Base-by-base conservation (phyloP, 2,329 filamentous ascomycete species). In the Calonectria montana region DNA sequence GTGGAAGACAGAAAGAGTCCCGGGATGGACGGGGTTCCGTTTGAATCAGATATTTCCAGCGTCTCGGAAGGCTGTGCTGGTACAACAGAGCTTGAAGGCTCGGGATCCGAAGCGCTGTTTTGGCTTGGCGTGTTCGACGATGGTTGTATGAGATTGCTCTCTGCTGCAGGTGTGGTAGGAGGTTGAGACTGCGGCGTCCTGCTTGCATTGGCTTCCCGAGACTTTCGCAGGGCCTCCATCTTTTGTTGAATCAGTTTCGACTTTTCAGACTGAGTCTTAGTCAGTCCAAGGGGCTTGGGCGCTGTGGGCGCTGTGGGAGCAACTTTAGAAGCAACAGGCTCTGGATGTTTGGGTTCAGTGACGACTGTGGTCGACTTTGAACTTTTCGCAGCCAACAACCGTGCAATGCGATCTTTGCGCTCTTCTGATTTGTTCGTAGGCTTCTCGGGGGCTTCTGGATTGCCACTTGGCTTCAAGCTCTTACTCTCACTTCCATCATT, bases 371-470 rank as follows among this genome's bases (percentile, higher is more conserved):
- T 50, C 67, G 78, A 64, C 39, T 92, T 93, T 39, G 90, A 89
- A 64, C 88, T 89, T 81, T 94, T 95, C 1, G 90, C 91, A n/a
- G 94, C 94, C 67, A 95, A 87, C 67, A 95, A 88, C 61, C 92
- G 91, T 4, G 94, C 93, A 71, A 96, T 94, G 48, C 94, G 91
- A 75, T 95, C 93, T 76, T 94, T 94, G 25, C 94, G 89, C 78
- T 94, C 91, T 74, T 93, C 87, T 9, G 89, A 86, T 73, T 82
- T 84, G 45, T 82, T 79, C n/a, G 75, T 76, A 3, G 64, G 88
- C 77, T 93, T 91, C 72, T 92, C 86, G 9, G 87, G 84, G 75
- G 76, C 37, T 76, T 77, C 35, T 48, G 66, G 12, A 53, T 29
- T 29, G 47, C 16, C 35, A 21, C 12, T 48, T 8, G n/a, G n/a